A percentile compares a stretch with the other conserved stretches of the same genome.
Evolutionary conservation across 75 land plant species (phyloP).

Genomic region (Picea glauca): DNA sequence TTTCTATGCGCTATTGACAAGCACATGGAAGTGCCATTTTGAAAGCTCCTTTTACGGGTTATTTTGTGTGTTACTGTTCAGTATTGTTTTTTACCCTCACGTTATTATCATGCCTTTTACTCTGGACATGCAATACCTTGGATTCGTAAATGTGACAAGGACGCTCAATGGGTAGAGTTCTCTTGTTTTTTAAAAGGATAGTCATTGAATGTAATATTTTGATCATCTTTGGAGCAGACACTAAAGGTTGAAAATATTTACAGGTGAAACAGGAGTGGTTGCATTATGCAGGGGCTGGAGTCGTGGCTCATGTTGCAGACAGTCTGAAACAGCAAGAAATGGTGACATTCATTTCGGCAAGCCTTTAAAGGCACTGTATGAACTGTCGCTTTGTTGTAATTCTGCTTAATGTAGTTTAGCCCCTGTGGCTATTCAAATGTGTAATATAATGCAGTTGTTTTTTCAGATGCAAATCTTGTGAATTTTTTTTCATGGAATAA

Average conservation of each 20-base stretch:
- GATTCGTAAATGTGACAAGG: neutral
- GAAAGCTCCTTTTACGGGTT: too few relatives aligned
- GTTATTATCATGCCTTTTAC: neutral
- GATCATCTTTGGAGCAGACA: neutral
- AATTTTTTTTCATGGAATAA: neutral
- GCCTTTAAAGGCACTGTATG: constrained; percentile 28
- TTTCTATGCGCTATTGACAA: too few relatives aligned
- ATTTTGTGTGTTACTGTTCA: too few relatives aligned
- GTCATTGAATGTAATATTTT: neutral
- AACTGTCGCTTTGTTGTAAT: neutral
- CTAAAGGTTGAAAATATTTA: constrained; percentile 1
- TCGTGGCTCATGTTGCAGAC: constrained; percentile 91
- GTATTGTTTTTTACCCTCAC: neutral
- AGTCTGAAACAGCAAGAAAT: constrained; percentile 72
- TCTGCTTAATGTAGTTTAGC: neutral
- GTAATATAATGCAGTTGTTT: neutral
- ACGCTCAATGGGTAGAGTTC: neutral
- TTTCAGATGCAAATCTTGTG: neutral
- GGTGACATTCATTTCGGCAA: constrained; percentile 38
- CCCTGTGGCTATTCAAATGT: neutral
- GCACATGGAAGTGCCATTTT: too few relatives aligned
- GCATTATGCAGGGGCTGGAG: constrained; percentile 86
- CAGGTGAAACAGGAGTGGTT: constrained; percentile 89
- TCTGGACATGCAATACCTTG: too few relatives aligned
- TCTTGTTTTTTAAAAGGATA: neutral